Evolutionary conservation across 495 filamentous ascomycete genomes (phyloP), one percentile per base, ranked within the genome.

Genomic region (Choiromyces venosus): DNA sequence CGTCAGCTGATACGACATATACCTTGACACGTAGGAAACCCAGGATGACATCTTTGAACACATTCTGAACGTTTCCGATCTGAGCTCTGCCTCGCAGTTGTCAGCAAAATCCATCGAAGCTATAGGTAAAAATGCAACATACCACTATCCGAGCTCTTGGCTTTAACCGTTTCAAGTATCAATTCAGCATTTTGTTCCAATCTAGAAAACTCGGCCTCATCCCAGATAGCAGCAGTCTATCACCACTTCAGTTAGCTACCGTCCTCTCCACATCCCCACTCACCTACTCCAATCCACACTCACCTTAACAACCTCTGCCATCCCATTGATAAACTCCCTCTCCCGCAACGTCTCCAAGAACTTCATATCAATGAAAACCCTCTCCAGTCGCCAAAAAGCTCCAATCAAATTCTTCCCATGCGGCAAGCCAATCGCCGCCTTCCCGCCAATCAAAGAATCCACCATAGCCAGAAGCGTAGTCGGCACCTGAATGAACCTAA

Each of bases 371-470:
- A 99, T 94, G 80, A 95, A 99, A 77, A 97, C 92, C 73, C 92
- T 89, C 77, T 90, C 87, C 38, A 96, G 95, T 81, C 98, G 95
- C 93, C 93, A 97, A 84, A 99, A 98, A 44, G 96, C 88, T 33
- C 95, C 95, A 65, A 98, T 91, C 68, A 99, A 85, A 81, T 99
- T 99, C 86, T 99, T 99, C 67, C 95, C 95, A 78, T 93, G 87
- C n/a, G 95, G 94, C 1, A 91, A 94, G 79, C 98, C 95, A 82
- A 99, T 97, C 69, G 95, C 95, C 21, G 96, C 98, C 87, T 99
- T 99, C 65, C 95, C 95, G 70, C 95, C 95, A 82, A 99, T 97
- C 61, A 93, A 97, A 39, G 94, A 97, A 84, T 99, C 95, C 29
- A 99, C 95, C 95, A 99, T 99, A 73, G 96, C 88, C 71, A 99